Base-by-base conservation (phyloP, 805 yeast genomes). In the Sungouiella blattae region DNA sequence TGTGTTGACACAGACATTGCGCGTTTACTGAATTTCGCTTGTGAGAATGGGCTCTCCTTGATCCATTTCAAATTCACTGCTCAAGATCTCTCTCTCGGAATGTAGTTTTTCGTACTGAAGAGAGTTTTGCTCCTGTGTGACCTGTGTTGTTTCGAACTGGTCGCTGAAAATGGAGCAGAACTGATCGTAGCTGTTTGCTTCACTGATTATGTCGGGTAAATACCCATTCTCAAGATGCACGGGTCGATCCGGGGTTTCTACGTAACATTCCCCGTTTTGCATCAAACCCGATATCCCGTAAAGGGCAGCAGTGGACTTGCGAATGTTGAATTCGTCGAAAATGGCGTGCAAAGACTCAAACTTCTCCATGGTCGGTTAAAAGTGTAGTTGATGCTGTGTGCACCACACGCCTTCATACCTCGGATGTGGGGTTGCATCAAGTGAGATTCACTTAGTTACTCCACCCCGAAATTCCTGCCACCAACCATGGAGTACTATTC, bases 401-500 rank as follows among this genome's bases (percentile, higher is more conserved):
- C 28, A 29, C 29, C 21, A 8, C 18, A n/a, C 17, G 9, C 26
- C 31, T 29, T 31, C 35, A 40, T 23, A 27, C 11, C 20, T 18
- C 32, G 33, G 22, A 29, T 35, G 43, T 34, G 40, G 39, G 41
- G 43, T 27, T 13, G 7, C 18, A 5, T n/a, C 14, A 20, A 28
- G 11, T 17, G 21, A 18, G 16, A 20, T 16, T 11, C 12, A 5
- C 28, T 12, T n/a, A 23, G 15, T 30, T 13, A 14, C n/a, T 7
- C n/a, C n/a, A n/a, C n/a, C n/a, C n/a, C n/a, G n/a, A n/a, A n/a
- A n/a, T n/a, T n/a, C n/a, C n/a, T n/a, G n/a, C n/a, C n/a, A n/a
- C n/a, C n/a, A n/a, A 40, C n/a, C 16, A 84, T 85, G 94, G 91
- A 84, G 57, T 85, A 81, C 63, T 85, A 82, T 56, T 78, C 89